A percentile compares a stretch with the other conserved stretches of the same genome.
These are phyloP conservation scores for Tanacetum coccineum DNA, from an alignment of 129 eudicot genomes.

Conservation along the genomic window DNA sequence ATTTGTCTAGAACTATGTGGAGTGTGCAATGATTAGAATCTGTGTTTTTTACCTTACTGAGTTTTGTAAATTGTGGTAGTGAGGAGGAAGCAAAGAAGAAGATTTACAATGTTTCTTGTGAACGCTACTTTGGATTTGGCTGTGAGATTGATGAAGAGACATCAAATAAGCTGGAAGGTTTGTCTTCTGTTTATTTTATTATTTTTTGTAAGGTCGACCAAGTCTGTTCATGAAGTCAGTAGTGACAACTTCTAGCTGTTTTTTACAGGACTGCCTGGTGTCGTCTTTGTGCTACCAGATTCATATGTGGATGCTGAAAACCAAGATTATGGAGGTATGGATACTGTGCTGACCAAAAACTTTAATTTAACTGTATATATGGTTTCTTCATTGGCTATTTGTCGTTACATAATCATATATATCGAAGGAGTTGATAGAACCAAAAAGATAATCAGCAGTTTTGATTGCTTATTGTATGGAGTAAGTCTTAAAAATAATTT, in stretches of 20 bases:
- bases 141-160: conserved; percentile 97
- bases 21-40: conserved; percentile 2
- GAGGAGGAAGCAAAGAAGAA: conserved; percentile 95
- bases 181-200: not conserved
- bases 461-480: not conserved
- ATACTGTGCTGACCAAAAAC: not conserved
- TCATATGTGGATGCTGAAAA: conserved; percentile 98
- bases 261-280: conserved; percentile 85
- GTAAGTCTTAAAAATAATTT: not conserved
- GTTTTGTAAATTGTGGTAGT: conserved; percentile 28
- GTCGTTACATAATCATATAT: not conserved
- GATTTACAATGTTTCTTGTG: conserved; percentile 96
- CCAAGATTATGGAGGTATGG: conserved; percentile 92
- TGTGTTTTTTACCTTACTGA: not conserved
- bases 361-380: not conserved
- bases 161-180: conserved; percentile 91
- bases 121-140: conserved; percentile 95
- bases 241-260: not conserved
- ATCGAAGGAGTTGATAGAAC: not conserved
- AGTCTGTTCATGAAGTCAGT: not conserved
- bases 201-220: not conserved
- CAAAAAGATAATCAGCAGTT: not conserved
- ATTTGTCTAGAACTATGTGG: not conserved
- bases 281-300: conserved; percentile 93
- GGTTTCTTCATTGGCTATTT: not conserved